phyloP scores from a whole-genome alignment of 2,329 filamentous ascomycete species.

The Fusarium pininemorale region DNA sequence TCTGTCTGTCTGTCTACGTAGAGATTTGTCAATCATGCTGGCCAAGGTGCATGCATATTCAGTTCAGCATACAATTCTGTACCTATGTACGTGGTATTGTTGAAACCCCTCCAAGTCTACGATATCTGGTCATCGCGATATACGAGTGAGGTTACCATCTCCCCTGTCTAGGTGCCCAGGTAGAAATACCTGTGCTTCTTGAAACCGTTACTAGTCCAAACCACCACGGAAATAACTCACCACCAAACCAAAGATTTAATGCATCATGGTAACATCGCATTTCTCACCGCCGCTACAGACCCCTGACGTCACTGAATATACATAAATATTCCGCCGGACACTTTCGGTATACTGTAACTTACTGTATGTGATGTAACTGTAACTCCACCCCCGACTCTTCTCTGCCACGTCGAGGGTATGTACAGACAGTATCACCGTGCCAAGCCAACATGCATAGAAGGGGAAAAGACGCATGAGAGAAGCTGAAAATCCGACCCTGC shows the following conservation, averaged over 20 bases:
- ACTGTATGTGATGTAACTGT: not conserved
- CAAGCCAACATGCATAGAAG: slow-evolving; percentile 14
- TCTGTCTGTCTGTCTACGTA: not conserved
- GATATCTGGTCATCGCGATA: not conserved
- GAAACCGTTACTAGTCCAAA: not conserved
- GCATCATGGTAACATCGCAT: not conserved
- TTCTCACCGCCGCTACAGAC: slow-evolving; percentile 11
- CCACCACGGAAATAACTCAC: slow-evolving; percentile 9
- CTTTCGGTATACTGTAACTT: not conserved
- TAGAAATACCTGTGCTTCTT: not conserved
- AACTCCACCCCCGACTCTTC: not conserved
- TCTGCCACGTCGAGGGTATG: not conserved
- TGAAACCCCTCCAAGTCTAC: not conserved
- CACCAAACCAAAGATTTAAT: not conserved
- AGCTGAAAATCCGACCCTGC: not conserved
- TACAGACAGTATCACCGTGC: not conserved
- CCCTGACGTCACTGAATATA: slow-evolving; percentile 10
- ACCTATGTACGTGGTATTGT: not conserved
- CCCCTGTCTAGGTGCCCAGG: not conserved
- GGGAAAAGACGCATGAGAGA: not conserved
- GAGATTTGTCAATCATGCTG: not conserved
- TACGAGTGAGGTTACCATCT: not conserved
- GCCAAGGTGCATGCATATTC: not conserved
- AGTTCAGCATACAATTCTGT: not conserved
- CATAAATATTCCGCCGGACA: not conserved